A percentile compares a stretch with the other conserved stretches of the same genome.
phyloP scores from a whole-genome alignment of 306 rosid genomes.

The Canavalia ensiformis region DNA sequence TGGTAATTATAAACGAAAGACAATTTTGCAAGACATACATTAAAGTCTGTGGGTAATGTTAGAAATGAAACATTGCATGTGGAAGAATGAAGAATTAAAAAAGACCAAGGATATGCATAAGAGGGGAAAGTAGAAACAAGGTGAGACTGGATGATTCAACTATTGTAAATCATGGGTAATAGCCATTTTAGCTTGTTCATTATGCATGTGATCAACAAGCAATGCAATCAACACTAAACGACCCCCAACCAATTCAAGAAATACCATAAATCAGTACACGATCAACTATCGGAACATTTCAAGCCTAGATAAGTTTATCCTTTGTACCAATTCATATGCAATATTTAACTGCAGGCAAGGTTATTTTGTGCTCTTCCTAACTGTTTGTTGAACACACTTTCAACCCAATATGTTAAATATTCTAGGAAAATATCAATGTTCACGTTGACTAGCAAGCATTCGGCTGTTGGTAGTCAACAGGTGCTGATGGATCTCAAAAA shows the following conservation, averaged over 20 bases:
- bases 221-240: constrained; percentile 17
- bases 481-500: not conserved
- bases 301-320: constrained; percentile 21
- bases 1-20: not conserved
- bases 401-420: constrained; percentile 3
- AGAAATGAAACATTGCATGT: not conserved
- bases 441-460: not conserved
- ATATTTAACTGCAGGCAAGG: not conserved
- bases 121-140: constrained; percentile 11
- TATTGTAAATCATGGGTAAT: not conserved
- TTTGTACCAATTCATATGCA: constrained; percentile 15
- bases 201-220: constrained; percentile 7
- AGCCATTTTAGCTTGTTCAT: constrained; percentile 27
- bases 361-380: not conserved
- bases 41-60: constrained; percentile 2
- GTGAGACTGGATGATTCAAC: constrained; percentile 23
- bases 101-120: constrained; percentile 34
- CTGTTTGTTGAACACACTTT: constrained; percentile 5
- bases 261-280: not conserved
- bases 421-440: constrained; percentile 5
- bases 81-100: constrained; percentile 1
- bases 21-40: not conserved
- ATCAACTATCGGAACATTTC: constrained; percentile 6
- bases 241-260: constrained; percentile 28
- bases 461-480: constrained; percentile 13